Evolutionary conservation across 768 basidiomycete genomes (phyloP).

Genomic region (Boletus coccyginus): DNA sequence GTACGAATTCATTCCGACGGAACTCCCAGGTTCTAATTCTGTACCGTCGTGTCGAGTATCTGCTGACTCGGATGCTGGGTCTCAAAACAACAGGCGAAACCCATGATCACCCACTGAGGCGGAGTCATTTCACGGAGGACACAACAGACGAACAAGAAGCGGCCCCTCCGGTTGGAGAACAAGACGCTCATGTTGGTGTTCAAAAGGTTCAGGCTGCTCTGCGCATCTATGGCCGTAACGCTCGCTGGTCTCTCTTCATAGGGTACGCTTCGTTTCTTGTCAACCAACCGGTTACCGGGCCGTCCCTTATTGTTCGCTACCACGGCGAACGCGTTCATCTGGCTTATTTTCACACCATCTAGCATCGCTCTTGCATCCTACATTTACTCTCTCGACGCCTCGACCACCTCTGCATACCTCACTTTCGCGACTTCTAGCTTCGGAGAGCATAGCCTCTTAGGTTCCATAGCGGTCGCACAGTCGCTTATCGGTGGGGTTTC

Average conservation of each 20-base stretch:
- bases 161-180: constrained; percentile 1
- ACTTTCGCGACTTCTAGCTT: constrained; percentile 54
- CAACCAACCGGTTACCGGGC: not conserved
- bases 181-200: constrained; percentile 40
- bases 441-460: constrained; percentile 50
- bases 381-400: constrained; percentile 72
- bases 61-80: constrained; percentile 1
- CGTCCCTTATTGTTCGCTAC: not conserved
- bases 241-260: constrained; percentile 58
- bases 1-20: constrained; percentile 16
- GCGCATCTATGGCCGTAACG: constrained; percentile 50
- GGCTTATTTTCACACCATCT: not conserved
- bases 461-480: constrained; percentile 54
- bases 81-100: constrained; percentile 2
- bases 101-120: not conserved
- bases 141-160: not conserved
- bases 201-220: constrained; percentile 49
- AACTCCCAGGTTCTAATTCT: constrained; percentile 12
- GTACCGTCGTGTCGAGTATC: too few species aligned
- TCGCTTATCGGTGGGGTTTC: constrained; percentile 47
- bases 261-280: constrained; percentile 37
- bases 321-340: not conserved
- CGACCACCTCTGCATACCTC: constrained; percentile 67
- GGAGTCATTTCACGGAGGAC: not conserved
- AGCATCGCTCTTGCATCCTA: constrained; percentile 67